These are phyloP conservation scores for Clarireedia homoeocarpa DNA, from an alignment of 2,329 filamentous ascomycete species.

Conservation along the genomic window DNA sequence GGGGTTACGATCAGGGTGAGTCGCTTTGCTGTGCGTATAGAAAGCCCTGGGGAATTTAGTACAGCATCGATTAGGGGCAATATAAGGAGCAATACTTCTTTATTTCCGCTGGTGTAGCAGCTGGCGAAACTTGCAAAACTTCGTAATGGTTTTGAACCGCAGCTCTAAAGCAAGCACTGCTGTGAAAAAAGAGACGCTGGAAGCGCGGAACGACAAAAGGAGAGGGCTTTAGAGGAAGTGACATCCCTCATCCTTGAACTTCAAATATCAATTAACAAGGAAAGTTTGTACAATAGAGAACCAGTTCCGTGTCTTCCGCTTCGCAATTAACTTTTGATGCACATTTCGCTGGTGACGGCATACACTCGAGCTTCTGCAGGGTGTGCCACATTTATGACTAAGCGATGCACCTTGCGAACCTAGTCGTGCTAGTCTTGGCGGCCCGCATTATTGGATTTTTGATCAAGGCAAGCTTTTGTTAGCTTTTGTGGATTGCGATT, in stretches of 20 bases:
- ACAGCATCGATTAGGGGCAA: neutral
- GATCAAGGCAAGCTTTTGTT: too few species aligned
- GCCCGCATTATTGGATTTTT: too few species aligned
- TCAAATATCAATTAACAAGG: neutral
- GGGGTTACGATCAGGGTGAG: constrained; percentile 90
- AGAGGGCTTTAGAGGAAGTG: constrained; percentile 34
- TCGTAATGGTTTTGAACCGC: constrained; percentile 65
- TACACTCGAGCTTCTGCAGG: neutral
- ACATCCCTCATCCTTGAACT: constrained; percentile 42
- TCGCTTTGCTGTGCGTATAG: constrained; percentile 81
- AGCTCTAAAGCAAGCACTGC: constrained; percentile 31
- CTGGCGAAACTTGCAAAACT: constrained; percentile 61
- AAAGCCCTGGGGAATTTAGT: constrained; percentile 50
- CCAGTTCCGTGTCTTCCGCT: neutral
- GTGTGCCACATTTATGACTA: too few species aligned
- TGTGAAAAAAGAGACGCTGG: constrained; percentile 40
- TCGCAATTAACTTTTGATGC: neutral
- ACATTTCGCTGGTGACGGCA: too few species aligned
- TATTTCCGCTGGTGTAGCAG: constrained; percentile 67
- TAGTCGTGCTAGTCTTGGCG: too few species aligned
- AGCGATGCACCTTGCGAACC: neutral
- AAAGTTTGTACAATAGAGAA: neutral
- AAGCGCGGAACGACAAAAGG: constrained; percentile 8
- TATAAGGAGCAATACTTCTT: constrained; percentile 56
- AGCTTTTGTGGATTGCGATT: too few species aligned